These are phyloP conservation scores for Theileria equi DNA, from an alignment of 169 alveolate genomes.

Conservation along the genomic window DNA sequence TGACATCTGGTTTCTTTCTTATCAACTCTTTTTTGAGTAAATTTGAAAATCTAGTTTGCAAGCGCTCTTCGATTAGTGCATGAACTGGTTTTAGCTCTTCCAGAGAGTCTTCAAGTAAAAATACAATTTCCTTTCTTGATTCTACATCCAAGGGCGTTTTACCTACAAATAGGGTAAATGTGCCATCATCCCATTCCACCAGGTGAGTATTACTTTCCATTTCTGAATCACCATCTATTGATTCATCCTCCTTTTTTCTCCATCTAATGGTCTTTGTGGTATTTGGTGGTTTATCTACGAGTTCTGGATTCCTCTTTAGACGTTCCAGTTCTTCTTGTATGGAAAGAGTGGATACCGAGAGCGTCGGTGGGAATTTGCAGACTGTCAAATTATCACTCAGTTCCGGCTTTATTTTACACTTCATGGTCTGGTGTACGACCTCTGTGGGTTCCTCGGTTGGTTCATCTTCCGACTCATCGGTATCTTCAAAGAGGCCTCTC, in stretches of 20 bases:
- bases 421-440: constrained; percentile 19
- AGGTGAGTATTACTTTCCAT: constrained; percentile 53
- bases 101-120: constrained; percentile 57
- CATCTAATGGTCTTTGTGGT: constrained; percentile 16
- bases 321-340: constrained; percentile 28
- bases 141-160: constrained; percentile 47
- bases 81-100: constrained; percentile 60
- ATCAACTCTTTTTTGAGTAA: constrained; percentile 46
- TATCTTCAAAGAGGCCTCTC: constrained; percentile 59
- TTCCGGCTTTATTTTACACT: constrained; percentile 24
- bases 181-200: constrained; percentile 64
- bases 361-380: constrained; percentile 63
- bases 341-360: constrained; percentile 33
- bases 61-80: constrained; percentile 48
- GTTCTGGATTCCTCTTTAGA: constrained; percentile 34
- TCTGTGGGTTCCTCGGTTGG: neutral
- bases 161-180: constrained; percentile 50
- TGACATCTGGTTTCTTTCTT: constrained; percentile 19
- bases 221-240: constrained; percentile 3
- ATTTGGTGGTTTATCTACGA: constrained; percentile 46
- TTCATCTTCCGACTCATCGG: constrained; percentile 33
- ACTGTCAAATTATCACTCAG: constrained; percentile 39
- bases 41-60: constrained; percentile 55
- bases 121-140: constrained; percentile 36
- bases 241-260: constrained; percentile 1